phyloP scores from a whole-genome alignment of 2,329 filamentous ascomycete species.

The Paramyrothecium sp. region DNA sequence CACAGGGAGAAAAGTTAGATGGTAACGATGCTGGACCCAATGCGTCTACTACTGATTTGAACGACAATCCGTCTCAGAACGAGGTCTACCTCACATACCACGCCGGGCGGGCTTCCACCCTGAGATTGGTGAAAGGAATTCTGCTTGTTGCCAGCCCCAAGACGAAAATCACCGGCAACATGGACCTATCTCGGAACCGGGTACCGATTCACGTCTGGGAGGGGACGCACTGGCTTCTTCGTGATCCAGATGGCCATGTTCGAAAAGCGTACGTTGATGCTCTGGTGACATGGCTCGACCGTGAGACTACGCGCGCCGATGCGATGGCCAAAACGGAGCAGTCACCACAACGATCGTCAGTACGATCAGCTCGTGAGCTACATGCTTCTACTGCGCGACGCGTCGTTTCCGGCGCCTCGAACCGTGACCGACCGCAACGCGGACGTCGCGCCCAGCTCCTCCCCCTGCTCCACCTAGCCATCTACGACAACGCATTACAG shows the following conservation, averaged over 20 bases:
- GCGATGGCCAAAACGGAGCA: slow-evolving; percentile 59
- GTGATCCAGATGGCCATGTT: slow-evolving; percentile 75
- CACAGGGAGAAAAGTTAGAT: slow-evolving; percentile 45
- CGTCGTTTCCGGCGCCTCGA: slow-evolving; percentile 67
- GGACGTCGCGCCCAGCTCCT: slow-evolving; percentile 69
- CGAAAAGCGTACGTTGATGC: slow-evolving; percentile 84
- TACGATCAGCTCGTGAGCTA: slow-evolving; percentile 39
- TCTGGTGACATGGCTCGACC: slow-evolving; percentile 77
- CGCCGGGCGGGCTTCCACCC: slow-evolving; percentile 60
- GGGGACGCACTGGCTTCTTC: slow-evolving; percentile 89
- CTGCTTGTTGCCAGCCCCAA: slow-evolving; percentile 76
- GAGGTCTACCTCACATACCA: slow-evolving; percentile 55
- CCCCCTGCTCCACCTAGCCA: slow-evolving; percentile 76
- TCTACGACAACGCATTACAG: slow-evolving; percentile 86
- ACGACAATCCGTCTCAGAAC: slow-evolving; percentile 41
- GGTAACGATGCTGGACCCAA: slow-evolving; percentile 29
- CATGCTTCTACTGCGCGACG: slow-evolving; percentile 47
- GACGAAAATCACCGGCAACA: slow-evolving; percentile 56
- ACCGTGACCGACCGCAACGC: slow-evolving; percentile 52
- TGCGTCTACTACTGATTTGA: slow-evolving; percentile 35
- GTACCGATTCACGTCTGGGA: slow-evolving; percentile 88
- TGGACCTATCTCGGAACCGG: slow-evolving; percentile 67
- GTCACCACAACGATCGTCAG: slow-evolving; percentile 39
- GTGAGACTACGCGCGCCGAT: slow-evolving; percentile 72
- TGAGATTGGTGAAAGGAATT: slow-evolving; percentile 80